phyloP scores from a whole-genome alignment of 768 basidiomycete species.

The Podaxis sp. region DNA sequence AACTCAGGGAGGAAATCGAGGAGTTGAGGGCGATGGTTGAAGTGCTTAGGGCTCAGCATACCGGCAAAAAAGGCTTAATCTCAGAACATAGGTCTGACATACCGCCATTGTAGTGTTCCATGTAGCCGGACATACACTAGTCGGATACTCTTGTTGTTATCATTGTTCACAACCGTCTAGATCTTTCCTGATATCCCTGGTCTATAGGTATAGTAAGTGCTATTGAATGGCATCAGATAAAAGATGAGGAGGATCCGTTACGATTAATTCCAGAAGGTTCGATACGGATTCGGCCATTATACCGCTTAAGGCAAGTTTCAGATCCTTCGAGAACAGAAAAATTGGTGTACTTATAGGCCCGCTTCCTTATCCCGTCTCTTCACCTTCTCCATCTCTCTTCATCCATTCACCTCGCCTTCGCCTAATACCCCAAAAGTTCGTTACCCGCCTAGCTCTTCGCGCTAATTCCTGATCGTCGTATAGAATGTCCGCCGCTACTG shows the following conservation, averaged over 20 bases:
- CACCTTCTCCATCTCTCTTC: conserved; percentile 24
- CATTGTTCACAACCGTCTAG: neutral
- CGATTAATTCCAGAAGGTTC: conserved; percentile 43
- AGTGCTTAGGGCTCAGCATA: conserved; percentile 54
- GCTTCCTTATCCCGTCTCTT: conserved; percentile 22
- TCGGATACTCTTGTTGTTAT: neutral
- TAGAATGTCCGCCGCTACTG: conserved; percentile 56
- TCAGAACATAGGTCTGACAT: conserved; percentile 45
- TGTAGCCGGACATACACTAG: too few relatives aligned
- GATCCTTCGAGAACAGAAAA: conserved; percentile 50
- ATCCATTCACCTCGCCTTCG: conserved; percentile 18
- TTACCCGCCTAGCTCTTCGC: neutral
- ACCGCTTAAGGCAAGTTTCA: conserved; percentile 44
- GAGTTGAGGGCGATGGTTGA: conserved; percentile 74
- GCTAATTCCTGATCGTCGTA: conserved; percentile 16
- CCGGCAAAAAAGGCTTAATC: conserved; percentile 39
- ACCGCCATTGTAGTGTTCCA: conserved; percentile 24
- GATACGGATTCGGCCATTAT: conserved; percentile 24
- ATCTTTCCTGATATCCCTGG: neutral
- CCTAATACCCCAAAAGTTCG: conserved; percentile 20
- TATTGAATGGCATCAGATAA: conserved; percentile 8
- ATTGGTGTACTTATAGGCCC: conserved; percentile 34
- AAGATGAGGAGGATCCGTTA: conserved; percentile 15
- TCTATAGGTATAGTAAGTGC: neutral
- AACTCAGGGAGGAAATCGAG: conserved; percentile 44